These are phyloP conservation scores for Russula dissimulans DNA, from an alignment of 768 basidiomycete genomes.

Conservation along the genomic window DNA sequence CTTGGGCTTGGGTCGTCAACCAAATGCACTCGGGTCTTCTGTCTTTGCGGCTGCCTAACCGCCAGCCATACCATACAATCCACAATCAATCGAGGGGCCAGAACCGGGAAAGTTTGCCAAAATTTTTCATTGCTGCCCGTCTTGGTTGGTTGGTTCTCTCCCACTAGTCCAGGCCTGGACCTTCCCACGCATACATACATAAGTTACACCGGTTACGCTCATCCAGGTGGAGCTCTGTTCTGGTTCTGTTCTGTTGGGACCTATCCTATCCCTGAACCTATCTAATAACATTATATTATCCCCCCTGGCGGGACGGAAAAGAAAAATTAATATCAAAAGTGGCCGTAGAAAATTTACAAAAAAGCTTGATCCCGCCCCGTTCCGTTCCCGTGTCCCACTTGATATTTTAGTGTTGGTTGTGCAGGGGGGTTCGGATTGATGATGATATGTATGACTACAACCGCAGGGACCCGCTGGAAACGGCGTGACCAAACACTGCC, in stretches of 20 bases:
- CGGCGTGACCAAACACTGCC: neutral
- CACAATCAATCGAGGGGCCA: neutral
- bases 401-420: too few species aligned
- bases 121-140: neutral
- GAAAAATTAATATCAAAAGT: neutral
- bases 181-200: neutral
- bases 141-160: neutral
- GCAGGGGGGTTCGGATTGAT: too few species aligned
- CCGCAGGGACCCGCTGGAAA: neutral
- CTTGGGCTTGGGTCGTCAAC: neutral
- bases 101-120: neutral
- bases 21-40: neutral
- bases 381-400: too few species aligned
- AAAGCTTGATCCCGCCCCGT: neutral
- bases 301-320: too few species aligned
- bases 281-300: too few species aligned
- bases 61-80: neutral
- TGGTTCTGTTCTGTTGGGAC: neutral
- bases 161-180: conserved; percentile 1
- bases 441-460: neutral
- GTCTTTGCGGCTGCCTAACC: neutral
- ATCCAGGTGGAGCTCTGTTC: neutral
- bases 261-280: neutral
- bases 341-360: neutral
- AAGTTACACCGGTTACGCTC: neutral